phyloP scores from a whole-genome alignment of 2,329 filamentous ascomycete species.

The Aspergillus terreus region DNA sequence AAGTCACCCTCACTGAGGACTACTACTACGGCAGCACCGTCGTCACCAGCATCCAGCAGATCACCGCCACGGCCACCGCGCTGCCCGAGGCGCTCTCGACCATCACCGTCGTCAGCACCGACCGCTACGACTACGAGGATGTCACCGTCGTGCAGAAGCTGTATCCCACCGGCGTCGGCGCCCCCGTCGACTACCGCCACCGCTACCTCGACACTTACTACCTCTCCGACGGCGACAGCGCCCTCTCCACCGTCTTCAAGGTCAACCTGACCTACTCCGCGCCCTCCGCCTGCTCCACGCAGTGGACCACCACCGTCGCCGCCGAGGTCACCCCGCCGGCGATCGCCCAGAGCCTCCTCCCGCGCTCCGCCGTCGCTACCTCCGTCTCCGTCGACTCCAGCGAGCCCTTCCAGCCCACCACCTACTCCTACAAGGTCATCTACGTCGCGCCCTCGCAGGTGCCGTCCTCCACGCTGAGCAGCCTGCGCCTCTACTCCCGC shows the following conservation, averaged over 20 bases:
- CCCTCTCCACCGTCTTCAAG: slow-evolving; percentile 17
- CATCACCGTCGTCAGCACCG: slow-evolving; percentile 16
- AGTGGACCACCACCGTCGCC: slow-evolving; percentile 24
- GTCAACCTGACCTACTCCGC: slow-evolving; percentile 27
- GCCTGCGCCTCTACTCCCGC: slow-evolving; percentile 17
- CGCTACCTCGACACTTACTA: neutral
- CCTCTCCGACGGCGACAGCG: neutral
- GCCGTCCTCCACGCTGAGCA: slow-evolving; percentile 15
- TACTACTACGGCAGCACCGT: slow-evolving; percentile 9
- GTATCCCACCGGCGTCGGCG: slow-evolving; percentile 24
- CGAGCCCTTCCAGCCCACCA: slow-evolving; percentile 22
- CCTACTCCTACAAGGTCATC: slow-evolving; percentile 21
- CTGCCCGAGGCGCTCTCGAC: slow-evolving; percentile 23
- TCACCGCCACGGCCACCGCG: slow-evolving; percentile 21
- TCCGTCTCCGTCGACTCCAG: slow-evolving; percentile 21
- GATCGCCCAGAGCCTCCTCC: slow-evolving; percentile 14
- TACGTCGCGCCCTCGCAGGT: slow-evolving; percentile 29
- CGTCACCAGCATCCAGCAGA: slow-evolving; percentile 15
- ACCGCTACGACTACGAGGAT: slow-evolving; percentile 6
- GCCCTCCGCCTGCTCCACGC: slow-evolving; percentile 24
- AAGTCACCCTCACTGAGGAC: slow-evolving; percentile 9
- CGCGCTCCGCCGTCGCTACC: slow-evolving; percentile 17
- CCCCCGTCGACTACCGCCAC: neutral
- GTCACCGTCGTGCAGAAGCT: slow-evolving; percentile 25
- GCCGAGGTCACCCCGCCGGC: slow-evolving; percentile 17